Conservation (phyloP, 1,139 yeast genomes). For the Meyerozyma guilliermondii region DNA sequence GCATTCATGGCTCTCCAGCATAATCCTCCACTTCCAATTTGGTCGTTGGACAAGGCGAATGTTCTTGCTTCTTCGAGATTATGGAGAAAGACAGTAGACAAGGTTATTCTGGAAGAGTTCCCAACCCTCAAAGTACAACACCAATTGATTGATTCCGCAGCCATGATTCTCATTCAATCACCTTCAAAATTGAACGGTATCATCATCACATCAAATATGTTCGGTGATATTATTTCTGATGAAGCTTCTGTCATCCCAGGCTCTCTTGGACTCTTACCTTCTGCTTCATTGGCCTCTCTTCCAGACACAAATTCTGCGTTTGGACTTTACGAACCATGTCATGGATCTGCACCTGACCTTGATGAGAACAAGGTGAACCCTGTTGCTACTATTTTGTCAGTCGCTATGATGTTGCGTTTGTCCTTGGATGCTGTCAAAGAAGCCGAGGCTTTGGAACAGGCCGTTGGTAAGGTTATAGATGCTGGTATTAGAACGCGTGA, state of each 20-base stretch:
- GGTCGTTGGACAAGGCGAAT: constrained; percentile 97
- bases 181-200: constrained; percentile 91
- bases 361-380: constrained; percentile 88
- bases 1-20: constrained; percentile 93
- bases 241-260: constrained; percentile 98
- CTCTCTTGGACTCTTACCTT: constrained; percentile 89
- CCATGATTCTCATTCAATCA: constrained; percentile 89
- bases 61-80: constrained; percentile 93
- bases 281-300: constrained; percentile 91
- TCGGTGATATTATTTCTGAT: constrained; percentile 96
- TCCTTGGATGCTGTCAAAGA: constrained; percentile 77
- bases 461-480: constrained; percentile 80
- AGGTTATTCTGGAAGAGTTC: constrained; percentile 79
- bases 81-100: constrained; percentile 92
- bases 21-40: constrained; percentile 87
- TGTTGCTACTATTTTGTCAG: constrained; percentile 88
- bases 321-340: constrained; percentile 97
- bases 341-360: constrained; percentile 97
- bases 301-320: constrained; percentile 93
- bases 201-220: constrained; percentile 90
- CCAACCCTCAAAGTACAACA: constrained; percentile 83
- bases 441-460: constrained; percentile 85
- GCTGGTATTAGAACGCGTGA: constrained; percentile 87
- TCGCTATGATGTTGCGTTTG: constrained; percentile 94
- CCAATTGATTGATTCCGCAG: constrained; percentile 96